Base-by-base conservation (phyloP, 106 monocot species). In the Dendrobium huoshanense region DNA sequence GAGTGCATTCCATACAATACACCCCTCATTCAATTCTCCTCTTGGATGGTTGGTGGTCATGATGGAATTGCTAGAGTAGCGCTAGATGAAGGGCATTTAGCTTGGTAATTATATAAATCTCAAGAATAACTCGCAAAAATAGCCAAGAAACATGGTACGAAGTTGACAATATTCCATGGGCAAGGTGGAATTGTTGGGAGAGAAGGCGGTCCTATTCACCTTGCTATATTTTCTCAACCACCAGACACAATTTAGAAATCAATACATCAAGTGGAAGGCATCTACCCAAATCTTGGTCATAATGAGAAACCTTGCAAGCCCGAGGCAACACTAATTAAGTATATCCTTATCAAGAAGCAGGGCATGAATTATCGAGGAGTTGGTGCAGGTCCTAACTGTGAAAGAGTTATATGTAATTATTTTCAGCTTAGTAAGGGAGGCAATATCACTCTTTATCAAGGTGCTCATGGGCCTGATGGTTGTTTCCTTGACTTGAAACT, bases 41-140 rank as follows among this genome's bases (percentile, higher is more conserved):
- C 99, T 64, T 95, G 95, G 99, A 99, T 99, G 99, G 99, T 95
- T 56, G 99, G 99, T 2, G 99, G 95, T 80, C 95, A 95, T 79
- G 99, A 99, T 88, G 99, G 99, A 43, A 92, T 94, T 58, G 92
- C 98, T 43, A 85, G 74, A 33, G 33, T 33, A 2, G n/a, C 88
- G 92, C 81, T 98, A 42, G 94, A 90, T 73, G 89, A 94, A 67
- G 97, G 97, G 67, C 91, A 92, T 0, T 97, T 94, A 73, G 97
- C 97, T 48, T 97, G 96, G 96, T 88, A 92, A 85, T 51, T 97
- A 45, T 97, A 92, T 79, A 97, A 97, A 90, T 79, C 90, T 56
- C 91, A 95, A 77, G 95, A 87, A 59, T 91, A 96, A 77, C 96
- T 96, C 47, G 67, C 90, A 47, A 91, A 90, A 67, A 91, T 93